A percentile compares a stretch with the other conserved stretches of the same genome.
These are phyloP conservation scores for Pseudisothecium myosuroides DNA, from an alignment of 225 moss, liverwort and hornwort genomes.

Conservation along the genomic window DNA sequence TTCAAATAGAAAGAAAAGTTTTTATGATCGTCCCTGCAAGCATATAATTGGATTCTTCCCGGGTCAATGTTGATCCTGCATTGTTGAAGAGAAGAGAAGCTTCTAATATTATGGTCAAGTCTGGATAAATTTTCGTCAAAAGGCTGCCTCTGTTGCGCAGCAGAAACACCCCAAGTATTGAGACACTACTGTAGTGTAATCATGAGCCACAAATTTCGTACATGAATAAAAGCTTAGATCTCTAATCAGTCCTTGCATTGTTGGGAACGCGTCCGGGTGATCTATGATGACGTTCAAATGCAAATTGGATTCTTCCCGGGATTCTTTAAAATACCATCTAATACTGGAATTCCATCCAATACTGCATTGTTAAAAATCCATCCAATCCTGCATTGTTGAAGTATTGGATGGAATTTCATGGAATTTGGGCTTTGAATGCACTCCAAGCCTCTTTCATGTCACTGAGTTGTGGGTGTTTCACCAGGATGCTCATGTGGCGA, in stretches of 20 bases:
- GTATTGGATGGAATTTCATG: neutral
- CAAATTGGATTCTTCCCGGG: slow-evolving; percentile 13
- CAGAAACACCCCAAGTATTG: neutral
- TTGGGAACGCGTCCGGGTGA: slow-evolving; percentile 10
- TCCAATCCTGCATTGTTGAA: neutral
- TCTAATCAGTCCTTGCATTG: neutral
- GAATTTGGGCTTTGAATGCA: neutral
- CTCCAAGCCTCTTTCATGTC: neutral
- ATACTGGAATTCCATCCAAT: no score
- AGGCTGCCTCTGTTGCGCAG: neutral
- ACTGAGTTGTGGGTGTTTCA: neutral
- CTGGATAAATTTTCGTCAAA: neutral
- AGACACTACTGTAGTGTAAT: neutral
- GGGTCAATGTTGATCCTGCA: neutral
- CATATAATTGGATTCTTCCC: slow-evolving; percentile 7
- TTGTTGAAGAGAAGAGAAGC: neutral
- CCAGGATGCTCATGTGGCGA: neutral
- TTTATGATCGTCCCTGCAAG: neutral
- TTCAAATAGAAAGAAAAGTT: neutral
- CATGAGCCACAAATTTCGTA: neutral
- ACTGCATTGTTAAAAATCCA: no score
- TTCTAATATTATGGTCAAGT: neutral
- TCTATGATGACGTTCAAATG: slow-evolving; percentile 16
- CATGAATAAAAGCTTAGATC: neutral
- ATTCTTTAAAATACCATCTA: no score